phyloP scores from a whole-genome alignment of 208 protist species.

The Lotmaria passim region DNA sequence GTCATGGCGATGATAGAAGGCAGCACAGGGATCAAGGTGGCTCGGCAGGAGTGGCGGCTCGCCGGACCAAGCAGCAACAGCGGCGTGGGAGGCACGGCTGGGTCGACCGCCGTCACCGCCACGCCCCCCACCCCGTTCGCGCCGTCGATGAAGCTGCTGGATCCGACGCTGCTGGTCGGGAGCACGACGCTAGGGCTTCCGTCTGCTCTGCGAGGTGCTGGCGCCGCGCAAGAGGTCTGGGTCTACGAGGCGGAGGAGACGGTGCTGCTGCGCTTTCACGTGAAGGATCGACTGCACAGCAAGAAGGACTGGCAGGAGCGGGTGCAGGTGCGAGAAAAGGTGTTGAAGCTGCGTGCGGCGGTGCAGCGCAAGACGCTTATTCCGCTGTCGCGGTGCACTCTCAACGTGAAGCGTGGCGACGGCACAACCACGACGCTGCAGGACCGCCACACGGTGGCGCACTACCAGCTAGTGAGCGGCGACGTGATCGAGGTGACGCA shows the following conservation, averaged over 20 bases:
- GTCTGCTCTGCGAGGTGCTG: constrained; percentile 22
- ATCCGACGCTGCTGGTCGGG: constrained; percentile 49
- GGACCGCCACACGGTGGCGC: constrained; percentile 72
- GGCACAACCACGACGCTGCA: constrained; percentile 37
- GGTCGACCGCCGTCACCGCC: neutral
- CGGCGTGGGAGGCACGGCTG: no score
- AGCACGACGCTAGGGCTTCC: constrained; percentile 66
- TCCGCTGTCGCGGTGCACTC: constrained; percentile 77
- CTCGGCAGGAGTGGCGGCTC: constrained; percentile 77
- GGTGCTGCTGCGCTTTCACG: constrained; percentile 56
- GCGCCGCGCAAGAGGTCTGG: constrained; percentile 51
- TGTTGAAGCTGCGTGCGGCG: constrained; percentile 72
- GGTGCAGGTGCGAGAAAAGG: constrained; percentile 67
- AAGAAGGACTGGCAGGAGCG: constrained; percentile 72
- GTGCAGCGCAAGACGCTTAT: constrained; percentile 86
- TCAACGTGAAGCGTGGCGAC: constrained; percentile 36
- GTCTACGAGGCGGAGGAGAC: constrained; percentile 72
- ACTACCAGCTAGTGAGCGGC: constrained; percentile 77
- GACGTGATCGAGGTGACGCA: constrained; percentile 77
- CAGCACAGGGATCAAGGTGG: constrained; percentile 67
- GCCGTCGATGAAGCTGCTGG: constrained; percentile 37
- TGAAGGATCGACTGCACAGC: constrained; percentile 46
- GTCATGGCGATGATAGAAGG: constrained; percentile 86
- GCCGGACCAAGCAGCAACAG: constrained; percentile 1
- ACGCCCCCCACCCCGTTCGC: neutral